Evolutionary conservation across 2,329 filamentous ascomycete species (phyloP), one percentile per base, ranked within the genome.

Genomic region (Fusarium fujikuroi): DNA sequence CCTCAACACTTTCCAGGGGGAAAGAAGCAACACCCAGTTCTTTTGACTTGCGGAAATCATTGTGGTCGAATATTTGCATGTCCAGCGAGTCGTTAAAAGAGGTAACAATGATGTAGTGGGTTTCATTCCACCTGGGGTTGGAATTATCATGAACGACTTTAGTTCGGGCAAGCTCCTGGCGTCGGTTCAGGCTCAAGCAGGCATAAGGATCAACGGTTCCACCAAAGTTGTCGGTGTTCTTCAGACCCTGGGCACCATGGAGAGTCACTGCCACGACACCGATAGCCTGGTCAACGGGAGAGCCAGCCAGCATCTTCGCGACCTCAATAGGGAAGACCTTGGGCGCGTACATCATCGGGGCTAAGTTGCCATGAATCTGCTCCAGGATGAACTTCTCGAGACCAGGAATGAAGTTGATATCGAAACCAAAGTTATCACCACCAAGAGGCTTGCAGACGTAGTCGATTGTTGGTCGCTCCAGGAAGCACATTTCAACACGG

Each of bases 241-340:
- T 98, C 76, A 99, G 89, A 40, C 95, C 95, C 75, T 95, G 91
- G 5, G 95, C 96, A 44, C 94, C 93, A 81, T 99, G 94, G 70
- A 99, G 88, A 11, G 95, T 97, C 69, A 99, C 87, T 30, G 95
- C 95, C 60, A 99, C 84, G 14, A 99, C 95, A 81, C 96, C 96
- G 78, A 99, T 94, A 16, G 96, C 96, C 83, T 97, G 94, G 80
- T 99, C 97, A 57, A 99, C 93, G 1, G 96, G 91, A 66, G 93
- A 95, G 66, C 96, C 96, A 47, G 95, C 93, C 73, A 99, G 87
- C 94, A 99, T 96, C 88, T 99, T 98, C 76, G 96, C 96, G 63
- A 99, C 94, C 80, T 99, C 96, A 75, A 99, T 96, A 21, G 96
- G 96, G 87, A 99, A 99, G 56, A 98, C 95, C 77, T 99, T 97